phyloP scores from a whole-genome alignment of 164 flowering plant species.

The Tinospora cordifolia region DNA sequence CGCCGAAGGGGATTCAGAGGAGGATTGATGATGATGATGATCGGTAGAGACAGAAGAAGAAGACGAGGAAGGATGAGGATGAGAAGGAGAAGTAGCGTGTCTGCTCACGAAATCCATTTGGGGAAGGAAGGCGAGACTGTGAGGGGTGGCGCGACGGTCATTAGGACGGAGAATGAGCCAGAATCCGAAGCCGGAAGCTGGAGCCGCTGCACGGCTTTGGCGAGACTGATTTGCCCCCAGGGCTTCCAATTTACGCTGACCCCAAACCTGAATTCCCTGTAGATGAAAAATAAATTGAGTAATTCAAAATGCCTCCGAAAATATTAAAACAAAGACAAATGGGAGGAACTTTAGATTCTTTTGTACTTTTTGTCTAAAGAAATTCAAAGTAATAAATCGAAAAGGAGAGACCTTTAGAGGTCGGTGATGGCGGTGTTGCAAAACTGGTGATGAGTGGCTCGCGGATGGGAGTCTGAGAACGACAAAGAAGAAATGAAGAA shows the following conservation, averaged over 20 bases:
- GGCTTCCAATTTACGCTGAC: slow-evolving; percentile 20
- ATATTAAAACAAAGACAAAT: no score
- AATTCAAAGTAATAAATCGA: no score
- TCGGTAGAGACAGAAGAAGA: slow-evolving; percentile 13
- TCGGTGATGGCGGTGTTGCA: no score
- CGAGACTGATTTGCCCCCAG: slow-evolving; percentile 99
- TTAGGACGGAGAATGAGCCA: slow-evolving; percentile 54
- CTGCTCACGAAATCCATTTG: slow-evolving; percentile 62
- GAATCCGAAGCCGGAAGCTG: slow-evolving; percentile 50
- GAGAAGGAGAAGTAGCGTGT: slow-evolving; percentile 22
- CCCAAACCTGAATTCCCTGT: no score
- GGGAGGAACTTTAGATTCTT: no score
- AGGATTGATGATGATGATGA: slow-evolving; percentile 15
- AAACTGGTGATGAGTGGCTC: no score
- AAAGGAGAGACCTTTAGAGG: no score
- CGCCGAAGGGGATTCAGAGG: slow-evolving; percentile 18
- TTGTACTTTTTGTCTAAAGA: no score
- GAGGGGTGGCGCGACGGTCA: slow-evolving; percentile 45
- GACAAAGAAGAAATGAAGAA: no score
- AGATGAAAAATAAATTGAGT: no score
- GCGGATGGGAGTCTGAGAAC: no score
- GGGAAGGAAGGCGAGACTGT: slow-evolving; percentile 49
- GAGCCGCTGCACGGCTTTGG: slow-evolving; percentile 51
- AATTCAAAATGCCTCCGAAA: no score
- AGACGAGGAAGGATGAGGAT: slow-evolving; percentile 16